Evolutionary conservation across 768 basidiomycete species (phyloP), one percentile per base, ranked within the genome.

Genomic region (Naganishia vaughanmartiniae): DNA sequence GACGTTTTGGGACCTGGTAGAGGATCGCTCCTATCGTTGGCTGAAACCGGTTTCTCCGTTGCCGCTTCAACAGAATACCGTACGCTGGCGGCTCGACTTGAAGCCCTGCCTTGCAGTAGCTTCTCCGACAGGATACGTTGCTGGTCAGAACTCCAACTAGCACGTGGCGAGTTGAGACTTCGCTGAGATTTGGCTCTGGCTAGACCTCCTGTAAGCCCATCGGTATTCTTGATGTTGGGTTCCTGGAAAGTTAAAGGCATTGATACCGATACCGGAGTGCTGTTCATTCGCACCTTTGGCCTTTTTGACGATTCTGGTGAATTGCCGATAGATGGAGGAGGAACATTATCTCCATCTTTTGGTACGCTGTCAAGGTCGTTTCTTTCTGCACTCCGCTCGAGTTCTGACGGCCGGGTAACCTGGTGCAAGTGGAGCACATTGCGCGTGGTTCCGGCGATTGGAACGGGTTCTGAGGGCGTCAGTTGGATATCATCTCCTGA

Each of bases 261-360:
- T 4, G 60, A 63, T 14, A 63, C 60, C 9, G 60, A 15, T n/a
- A 46, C 39, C 39, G 60, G 60, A 17, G 26, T 12, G n/a, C 60
- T 63, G 26, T 63, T 63, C 60, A 63, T 63, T 26, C 60, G 60
- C 60, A 63, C 60, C 42, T 26, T 42, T 63, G 30, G 24, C 15
- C 60, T 42, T 63, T 46, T 42, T 9, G 26, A 21, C 21, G 21
- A 26, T 4, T 15, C 36, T 39, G 31, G 26, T 5, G 60, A 15
- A 12, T 21, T 46, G 9, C 24, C 39, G 15, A 19, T 26, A 5
- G 36, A 26, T 1, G 39, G 39, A 17, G 21, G 12, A 51, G 12
- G 48, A 51, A 51, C 42, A 9, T 42, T 42, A 15, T 15, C 42
- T 15, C 17, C 17, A 15, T 15, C 42, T 42, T 42, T 15, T 15